Base-by-base conservation (phyloP, 495 filamentous ascomycete genomes). In the Lasiosphaeria hispida region DNA sequence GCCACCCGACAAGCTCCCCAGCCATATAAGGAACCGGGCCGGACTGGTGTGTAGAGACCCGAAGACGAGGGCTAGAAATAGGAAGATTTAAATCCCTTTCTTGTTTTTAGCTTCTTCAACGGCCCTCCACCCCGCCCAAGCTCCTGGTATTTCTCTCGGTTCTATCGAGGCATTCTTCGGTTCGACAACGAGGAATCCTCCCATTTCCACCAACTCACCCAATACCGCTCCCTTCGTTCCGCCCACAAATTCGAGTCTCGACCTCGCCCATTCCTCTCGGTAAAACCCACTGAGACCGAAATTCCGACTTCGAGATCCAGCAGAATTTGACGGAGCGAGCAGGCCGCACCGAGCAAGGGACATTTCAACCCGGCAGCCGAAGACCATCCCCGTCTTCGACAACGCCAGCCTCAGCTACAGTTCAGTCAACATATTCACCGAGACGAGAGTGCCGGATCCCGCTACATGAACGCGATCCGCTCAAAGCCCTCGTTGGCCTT, bases 111-210 rank as follows among this genome's bases (percentile, higher is more conserved):
- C 57, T 63, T 58, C n/a, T n/a, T 30, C 41, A 55, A 59, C 52
- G 41, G 55, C 52, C 55, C 53, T 53, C 48, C 53, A 55, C 56
- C 62, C 58, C 43, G 18, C 52, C 55, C 57, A 45, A 51, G 44
- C 48, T 57, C 42, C 57, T 59, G 57, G 61, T 51, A 50, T 51
- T 60, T 44, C 43, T 53, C 55, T n/a, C 53, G 60, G 55, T 30
- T 34, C 41, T 39, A 30, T n/a, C 57, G n/a, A 55, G 60, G 55
- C 61, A 70, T 71, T 70, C 70, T 66, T 71, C 63, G 69, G 64
- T 64, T 67, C 69, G 70, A 68, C 69, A 50, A 65, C 69, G 67
- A 71, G 65, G 69, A 70, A 65, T 68, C 62, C 60, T 49, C 58
- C 60, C 52, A 49, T 63, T 59, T 57, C 62, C 57, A 45, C 53